Conservation (phyloP, 106 monocot species). For the Platanthera guangdongensis region DNA sequence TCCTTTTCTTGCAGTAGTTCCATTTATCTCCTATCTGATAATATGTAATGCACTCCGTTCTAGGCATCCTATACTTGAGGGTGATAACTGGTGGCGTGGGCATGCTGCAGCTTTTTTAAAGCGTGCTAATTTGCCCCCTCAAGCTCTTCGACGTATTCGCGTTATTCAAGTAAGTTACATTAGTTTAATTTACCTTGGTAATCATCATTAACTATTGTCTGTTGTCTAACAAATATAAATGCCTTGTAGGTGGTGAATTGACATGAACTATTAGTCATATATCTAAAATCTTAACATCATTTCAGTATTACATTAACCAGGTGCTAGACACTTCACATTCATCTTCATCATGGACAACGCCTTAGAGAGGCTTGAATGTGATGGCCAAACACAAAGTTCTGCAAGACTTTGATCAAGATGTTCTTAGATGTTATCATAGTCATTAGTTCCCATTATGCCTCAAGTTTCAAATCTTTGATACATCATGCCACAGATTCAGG, state of each 20-base stretch:
- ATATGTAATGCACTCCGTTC: background rate
- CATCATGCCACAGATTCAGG: no score
- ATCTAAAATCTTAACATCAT: background rate
- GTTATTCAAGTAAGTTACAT: constrained; percentile 54
- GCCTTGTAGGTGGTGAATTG: background rate
- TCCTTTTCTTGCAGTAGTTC: background rate
- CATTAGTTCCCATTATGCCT: no score
- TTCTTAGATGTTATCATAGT: no score
- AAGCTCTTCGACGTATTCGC: constrained; percentile 63
- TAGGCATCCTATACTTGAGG: constrained; percentile 87
- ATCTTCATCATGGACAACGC: no score
- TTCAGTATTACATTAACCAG: no score
- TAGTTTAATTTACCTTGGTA: background rate
- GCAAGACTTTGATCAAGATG: no score
- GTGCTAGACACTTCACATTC: no score
- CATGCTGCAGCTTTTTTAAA: constrained; percentile 93
- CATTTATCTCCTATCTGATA: background rate
- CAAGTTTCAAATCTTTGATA: no score
- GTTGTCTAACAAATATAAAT: background rate
- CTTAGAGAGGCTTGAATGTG: no score
- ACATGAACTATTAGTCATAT: background rate
- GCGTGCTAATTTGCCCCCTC: constrained; percentile 58
- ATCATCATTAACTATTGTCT: background rate
- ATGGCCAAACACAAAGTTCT: no score
- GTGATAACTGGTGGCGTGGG: constrained; percentile 99